Evolutionary conservation across 768 basidiomycete genomes (phyloP), one percentile per base, ranked within the genome.

Genomic region (Tylopilus cervinicoccineus): DNA sequence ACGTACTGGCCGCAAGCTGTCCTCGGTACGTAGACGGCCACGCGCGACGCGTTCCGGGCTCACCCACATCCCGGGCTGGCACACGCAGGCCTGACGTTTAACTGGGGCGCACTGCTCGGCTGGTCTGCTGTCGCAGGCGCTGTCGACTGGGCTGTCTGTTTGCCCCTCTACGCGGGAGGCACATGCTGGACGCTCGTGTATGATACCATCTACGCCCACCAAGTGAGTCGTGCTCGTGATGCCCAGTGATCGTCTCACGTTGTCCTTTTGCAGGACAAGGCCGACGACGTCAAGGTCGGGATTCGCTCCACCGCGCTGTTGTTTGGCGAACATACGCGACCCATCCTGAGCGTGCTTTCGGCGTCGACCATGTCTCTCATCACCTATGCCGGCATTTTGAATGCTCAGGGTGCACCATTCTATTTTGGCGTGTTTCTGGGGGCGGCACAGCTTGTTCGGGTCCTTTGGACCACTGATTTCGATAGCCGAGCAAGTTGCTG

Each of bases 1-100:
- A 99, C 96, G 0, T 75, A 97, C 64, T 99, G 95, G 90, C 96
- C 96, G 2, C 96, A 99, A 63, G 84, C 89, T 33, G 86, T 96
- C 24, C 84, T 99, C 19, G 95, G 94, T 91, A 50, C 49, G 81
- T 47, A 14, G 1, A 10, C 17, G 11, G 9, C 42, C 28, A 2
- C 28, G 13, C 23, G 23, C 31, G 23, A 26, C 45, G 45, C 36
- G 13, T 28, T 23, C 5, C 16, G 12, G 3, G 22, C 8, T 26
- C 19, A 16, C n/a, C 3, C 16, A 2, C 4, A 22, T 19, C 23
- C 24, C n/a, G 27, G 17, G 24, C 36, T 38, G 28, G 43, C 26
- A 43, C 5, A 28, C 38, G 4, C 5, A 94, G 93, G 94, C 10
- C 76, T 98, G 38, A 84, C 94, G 0, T 99, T 94, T 68, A 98